Percentiles rank a stretch among this genome's conserved stretches.
phyloP scores from a whole-genome alignment of 2,329 filamentous ascomycete genomes.

The Colletotrichum orchidophilum region DNA sequence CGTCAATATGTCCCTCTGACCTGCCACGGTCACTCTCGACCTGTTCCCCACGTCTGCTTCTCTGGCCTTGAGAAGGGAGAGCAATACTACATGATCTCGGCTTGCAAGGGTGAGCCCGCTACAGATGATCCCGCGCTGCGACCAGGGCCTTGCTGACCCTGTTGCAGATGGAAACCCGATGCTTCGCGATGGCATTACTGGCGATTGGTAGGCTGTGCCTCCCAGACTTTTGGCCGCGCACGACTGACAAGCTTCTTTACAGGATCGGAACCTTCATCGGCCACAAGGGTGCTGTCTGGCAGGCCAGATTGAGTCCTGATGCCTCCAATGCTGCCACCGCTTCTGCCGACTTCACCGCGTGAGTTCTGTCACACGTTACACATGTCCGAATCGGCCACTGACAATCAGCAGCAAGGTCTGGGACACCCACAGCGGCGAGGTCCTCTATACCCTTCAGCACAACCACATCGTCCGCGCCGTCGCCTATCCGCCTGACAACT shows the following conservation, averaged over 20 bases:
- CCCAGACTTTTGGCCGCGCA: background rate
- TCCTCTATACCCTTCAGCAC: conserved; percentile 86
- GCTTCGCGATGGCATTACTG: conserved; percentile 94
- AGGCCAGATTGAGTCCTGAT: conserved; percentile 89
- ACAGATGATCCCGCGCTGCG: conserved; percentile 1
- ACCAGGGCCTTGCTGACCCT: conserved; percentile 37
- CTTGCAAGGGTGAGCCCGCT: conserved; percentile 78
- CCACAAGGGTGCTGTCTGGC: conserved; percentile 98
- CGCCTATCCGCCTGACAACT: conserved; percentile 84
- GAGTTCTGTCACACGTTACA: conserved; percentile 46
- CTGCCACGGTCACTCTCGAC: conserved; percentile 92
- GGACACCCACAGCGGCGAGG: conserved; percentile 95
- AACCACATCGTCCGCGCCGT: conserved; percentile 95
- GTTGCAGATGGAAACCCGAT: conserved; percentile 92
- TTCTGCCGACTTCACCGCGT: conserved; percentile 96
- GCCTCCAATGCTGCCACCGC: conserved; percentile 90
- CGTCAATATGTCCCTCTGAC: conserved; percentile 85
- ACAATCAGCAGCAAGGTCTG: conserved; percentile 80
- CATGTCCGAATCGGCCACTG: background rate
- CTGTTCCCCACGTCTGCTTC: conserved; percentile 91
- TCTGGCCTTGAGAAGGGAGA: conserved; percentile 85
- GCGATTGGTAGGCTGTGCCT: conserved; percentile 75
- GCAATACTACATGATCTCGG: conserved; percentile 91
- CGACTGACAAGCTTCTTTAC: conserved; percentile 60
- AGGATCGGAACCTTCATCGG: conserved; percentile 99